Base-by-base conservation (phyloP, 2,329 filamentous ascomycete genomes). In the Alternaria triticina region DNA sequence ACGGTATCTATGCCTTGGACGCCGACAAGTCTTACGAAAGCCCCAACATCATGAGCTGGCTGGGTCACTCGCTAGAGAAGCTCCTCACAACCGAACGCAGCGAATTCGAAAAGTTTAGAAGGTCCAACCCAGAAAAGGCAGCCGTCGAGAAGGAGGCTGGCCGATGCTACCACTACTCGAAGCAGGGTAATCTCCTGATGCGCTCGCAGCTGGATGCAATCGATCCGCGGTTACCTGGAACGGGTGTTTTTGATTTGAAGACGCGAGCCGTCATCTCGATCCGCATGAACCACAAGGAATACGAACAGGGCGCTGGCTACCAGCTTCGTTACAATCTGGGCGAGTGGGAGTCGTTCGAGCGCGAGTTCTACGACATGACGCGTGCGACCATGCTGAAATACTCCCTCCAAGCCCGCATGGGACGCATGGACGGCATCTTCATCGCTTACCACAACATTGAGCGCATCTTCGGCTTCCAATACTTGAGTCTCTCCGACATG, bases 391-490 rank as follows among this genome's bases (percentile, higher is more conserved):
- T 99, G 82, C 84, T 99, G 59, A 99, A 99, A 76, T 99, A 99
- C 79, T 97, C 94, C 10, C 85, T 99, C 28, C 96, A 99, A 81
- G 96, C 95, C 27, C 92, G 96, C 47, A 96, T 99, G 88, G 96
- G 96, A 17, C 90, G 94, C 54, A 99, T 99, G 96, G 95, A 99
- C 76, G 96, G 96, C 57, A 97, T 98, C 54, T 99, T 98, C 75
- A 92, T 98, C 22, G 96, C 96, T 3, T 99, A 90, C 77, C 96
- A 99, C 83, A 99, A 99, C 77, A 92, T 94, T 3, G 87, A 94
- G 80, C 91, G 94, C 59, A 97, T 99, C 54, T 99, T 99, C 77
- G 96, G 96, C 6, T 99, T 99, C 79, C 96, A 99, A 80, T 99
- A 99, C 77, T 87, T 99, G 64, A 90, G 89, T 62, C 82, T 98